Percentiles rank a stretch among this genome's conserved stretches.
These are phyloP conservation scores for Ceratocystis lukuohia DNA, from an alignment of 2,329 filamentous ascomycete genomes.

Conservation along the genomic window DNA sequence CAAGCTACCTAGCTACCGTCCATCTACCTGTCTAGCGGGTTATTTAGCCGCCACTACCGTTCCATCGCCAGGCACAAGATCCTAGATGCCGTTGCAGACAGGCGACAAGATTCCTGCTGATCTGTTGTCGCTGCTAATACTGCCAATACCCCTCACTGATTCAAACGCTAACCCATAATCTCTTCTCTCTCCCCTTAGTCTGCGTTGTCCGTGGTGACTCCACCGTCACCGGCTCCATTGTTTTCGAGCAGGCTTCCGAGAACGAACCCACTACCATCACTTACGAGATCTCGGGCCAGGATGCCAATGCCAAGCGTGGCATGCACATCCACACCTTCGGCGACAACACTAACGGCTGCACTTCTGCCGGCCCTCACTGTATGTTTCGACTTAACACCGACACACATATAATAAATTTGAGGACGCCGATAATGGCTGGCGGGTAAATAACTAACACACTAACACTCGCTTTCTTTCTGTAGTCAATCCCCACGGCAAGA, in stretches of 20 bases:
- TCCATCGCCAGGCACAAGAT: not conserved
- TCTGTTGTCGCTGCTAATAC: not conserved
- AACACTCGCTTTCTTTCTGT: constrained; percentile 4
- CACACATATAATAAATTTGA: too few species aligned
- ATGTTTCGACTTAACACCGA: constrained; percentile 29
- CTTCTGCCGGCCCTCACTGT: constrained; percentile 95
- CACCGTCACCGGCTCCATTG: constrained; percentile 84
- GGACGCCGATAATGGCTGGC: not conserved
- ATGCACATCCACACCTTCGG: constrained; percentile 99
- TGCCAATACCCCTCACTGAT: constrained; percentile 5
- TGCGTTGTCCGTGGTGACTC: constrained; percentile 96
- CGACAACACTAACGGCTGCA: constrained; percentile 99
- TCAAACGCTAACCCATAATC: constrained; percentile 1
- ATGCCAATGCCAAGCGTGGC: constrained; percentile 89
- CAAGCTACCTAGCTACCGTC: not conserved
- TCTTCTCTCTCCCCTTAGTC: constrained; percentile 44
- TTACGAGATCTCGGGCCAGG: constrained; percentile 86
- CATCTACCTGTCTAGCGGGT: not conserved
- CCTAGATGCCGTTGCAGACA: not conserved
- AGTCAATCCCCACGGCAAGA: constrained; percentile 95
- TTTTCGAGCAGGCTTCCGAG: constrained; percentile 87
- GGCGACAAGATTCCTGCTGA: not conserved
- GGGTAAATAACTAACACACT: not conserved
- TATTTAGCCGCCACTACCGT: not conserved
- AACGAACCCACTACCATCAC: constrained; percentile 68